A percentile compares a stretch with the other conserved stretches of the same genome.
Evolutionary conservation across 441 rosid species (phyloP).

Genomic region (Adansonia madagascariensis): DNA sequence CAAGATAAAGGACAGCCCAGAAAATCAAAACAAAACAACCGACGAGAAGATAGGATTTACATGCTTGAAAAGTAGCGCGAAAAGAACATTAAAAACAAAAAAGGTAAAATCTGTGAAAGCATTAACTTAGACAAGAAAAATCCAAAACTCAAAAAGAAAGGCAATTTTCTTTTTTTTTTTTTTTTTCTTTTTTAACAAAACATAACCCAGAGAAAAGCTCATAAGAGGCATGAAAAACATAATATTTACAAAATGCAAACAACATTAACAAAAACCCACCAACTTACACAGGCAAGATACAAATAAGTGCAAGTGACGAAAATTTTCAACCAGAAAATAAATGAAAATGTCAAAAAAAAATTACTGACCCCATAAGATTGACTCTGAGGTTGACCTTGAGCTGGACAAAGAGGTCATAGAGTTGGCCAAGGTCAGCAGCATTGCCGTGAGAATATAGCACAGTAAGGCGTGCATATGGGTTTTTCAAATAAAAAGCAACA

Average conservation of each 20-base stretch:
- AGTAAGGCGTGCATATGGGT: slow-evolving; percentile 88
- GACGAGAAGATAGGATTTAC: slow-evolving; percentile 24
- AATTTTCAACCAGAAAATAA: neutral
- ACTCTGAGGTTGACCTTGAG: slow-evolving; percentile 94
- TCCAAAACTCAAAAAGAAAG: neutral
- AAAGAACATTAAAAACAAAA: neutral
- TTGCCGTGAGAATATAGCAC: slow-evolving; percentile 96
- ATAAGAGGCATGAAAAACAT: neutral
- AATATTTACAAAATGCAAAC: slow-evolving; percentile 11
- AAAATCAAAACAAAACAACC: slow-evolving; percentile 11
- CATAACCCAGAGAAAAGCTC: neutral
- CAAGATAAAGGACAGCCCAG: neutral
- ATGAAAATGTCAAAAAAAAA: neutral
- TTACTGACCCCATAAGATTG: slow-evolving; percentile 86
- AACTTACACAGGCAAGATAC: neutral
- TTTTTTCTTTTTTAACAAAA: neutral
- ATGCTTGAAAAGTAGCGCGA: neutral
- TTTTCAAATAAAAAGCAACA: slow-evolving; percentile 79
- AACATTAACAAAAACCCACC: neutral
- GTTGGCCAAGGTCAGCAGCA: slow-evolving; percentile 99
- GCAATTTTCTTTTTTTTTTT: neutral
- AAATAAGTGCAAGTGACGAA: neutral
- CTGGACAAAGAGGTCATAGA: slow-evolving; percentile 95
- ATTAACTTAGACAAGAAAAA: slow-evolving; percentile 3
- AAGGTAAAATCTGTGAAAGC: slow-evolving; percentile 6